A percentile compares a stretch with the other conserved stretches of the same genome.
These are phyloP conservation scores for Ceratobasidium sp. DNA, from an alignment of 1,284 basidiomycete species.

Conservation along the genomic window DNA sequence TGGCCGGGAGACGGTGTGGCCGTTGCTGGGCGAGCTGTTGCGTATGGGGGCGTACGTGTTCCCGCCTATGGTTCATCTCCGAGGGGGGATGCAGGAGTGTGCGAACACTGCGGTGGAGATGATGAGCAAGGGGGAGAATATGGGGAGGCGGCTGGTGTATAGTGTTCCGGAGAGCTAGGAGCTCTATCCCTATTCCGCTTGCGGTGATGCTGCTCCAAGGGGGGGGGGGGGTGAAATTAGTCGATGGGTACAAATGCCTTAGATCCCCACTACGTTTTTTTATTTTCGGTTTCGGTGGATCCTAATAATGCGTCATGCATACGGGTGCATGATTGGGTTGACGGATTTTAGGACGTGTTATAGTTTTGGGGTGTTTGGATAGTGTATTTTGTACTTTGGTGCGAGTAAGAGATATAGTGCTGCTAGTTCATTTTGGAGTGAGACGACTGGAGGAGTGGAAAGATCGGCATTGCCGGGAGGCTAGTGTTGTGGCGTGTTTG, in stretches of 20 bases:
- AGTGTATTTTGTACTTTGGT: conserved; percentile 16
- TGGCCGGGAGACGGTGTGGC: conserved; percentile 36
- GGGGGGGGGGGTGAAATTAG: neutral
- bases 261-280: no score
- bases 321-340: neutral
- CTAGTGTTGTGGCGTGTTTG: no score
- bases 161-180: neutral
- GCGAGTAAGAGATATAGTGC: no score
- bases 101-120: conserved; percentile 27
- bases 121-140: conserved; percentile 12
- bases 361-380: neutral
- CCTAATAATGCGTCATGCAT: conserved; percentile 32
- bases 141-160: conserved; percentile 35
- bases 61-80: conserved; percentile 22
- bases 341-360: conserved; percentile 24
- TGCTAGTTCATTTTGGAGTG: no score
- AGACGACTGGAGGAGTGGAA: no score
- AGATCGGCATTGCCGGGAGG: no score
- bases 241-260: no score
- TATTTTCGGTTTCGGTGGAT: neutral
- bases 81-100: conserved; percentile 34
- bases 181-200: neutral
- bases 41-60: conserved; percentile 27
- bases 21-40: conserved; percentile 25
- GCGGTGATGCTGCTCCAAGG: no score